Evolutionary conservation across 768 basidiomycete species (phyloP).

Genomic region (Hirschioporus abietinus): DNA sequence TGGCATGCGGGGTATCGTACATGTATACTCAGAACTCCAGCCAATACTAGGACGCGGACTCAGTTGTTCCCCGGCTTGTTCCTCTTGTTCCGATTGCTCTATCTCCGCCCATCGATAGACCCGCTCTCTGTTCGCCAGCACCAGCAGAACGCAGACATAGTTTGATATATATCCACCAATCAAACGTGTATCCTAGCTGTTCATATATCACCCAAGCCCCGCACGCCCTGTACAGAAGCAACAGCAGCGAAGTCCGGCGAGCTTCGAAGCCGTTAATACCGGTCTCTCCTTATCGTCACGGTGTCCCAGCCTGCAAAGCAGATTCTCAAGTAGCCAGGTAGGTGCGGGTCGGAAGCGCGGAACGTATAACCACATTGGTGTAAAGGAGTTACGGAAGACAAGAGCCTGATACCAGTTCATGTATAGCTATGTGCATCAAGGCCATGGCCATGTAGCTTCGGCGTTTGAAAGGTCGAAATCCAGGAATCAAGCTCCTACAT

Average conservation of each 20-base stretch:
- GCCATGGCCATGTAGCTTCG: background rate
- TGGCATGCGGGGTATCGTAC: background rate
- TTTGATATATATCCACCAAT: background rate
- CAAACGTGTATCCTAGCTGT: background rate
- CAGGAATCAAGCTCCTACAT: background rate
- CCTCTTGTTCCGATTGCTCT: background rate
- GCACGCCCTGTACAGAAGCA: background rate
- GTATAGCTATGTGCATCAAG: background rate
- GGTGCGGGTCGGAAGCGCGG: background rate
- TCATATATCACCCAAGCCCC: background rate
- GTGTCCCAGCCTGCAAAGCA: background rate
- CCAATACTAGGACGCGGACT: background rate
- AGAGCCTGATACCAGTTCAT: background rate
- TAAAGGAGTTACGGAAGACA: background rate
- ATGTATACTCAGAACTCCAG: background rate
- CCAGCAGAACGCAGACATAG: background rate
- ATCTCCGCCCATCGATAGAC: conserved; percentile 1
- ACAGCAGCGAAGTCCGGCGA: background rate
- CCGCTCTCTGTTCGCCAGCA: background rate
- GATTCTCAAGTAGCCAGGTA: background rate
- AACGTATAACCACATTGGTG: background rate
- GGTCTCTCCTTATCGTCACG: background rate
- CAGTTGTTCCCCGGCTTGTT: background rate
- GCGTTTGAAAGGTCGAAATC: background rate
- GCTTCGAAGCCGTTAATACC: conserved; percentile 1